phyloP scores from a whole-genome alignment of 2,329 filamentous ascomycete genomes.

The Trichophyton schoenleinii region DNA sequence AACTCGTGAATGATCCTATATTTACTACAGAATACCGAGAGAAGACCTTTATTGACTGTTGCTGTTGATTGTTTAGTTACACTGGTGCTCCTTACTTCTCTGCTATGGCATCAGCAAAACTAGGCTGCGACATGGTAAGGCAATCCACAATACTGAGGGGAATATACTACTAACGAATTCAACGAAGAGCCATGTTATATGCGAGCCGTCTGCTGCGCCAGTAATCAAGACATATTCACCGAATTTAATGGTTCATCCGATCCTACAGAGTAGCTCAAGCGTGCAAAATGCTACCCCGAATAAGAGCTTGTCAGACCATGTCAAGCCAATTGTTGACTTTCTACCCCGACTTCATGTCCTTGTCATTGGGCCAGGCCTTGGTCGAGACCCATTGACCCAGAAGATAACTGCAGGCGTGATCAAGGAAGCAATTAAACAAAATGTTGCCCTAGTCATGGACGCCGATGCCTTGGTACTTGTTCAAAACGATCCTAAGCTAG shows the following conservation, averaged over 20 bases:
- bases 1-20: neutral
- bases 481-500: constrained; percentile 59
- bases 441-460: constrained; percentile 74
- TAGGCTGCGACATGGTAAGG: constrained; percentile 41
- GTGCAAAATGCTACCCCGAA: constrained; percentile 18
- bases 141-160: too few species aligned
- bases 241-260: constrained; percentile 94
- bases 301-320: constrained; percentile 43
- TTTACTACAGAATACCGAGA: neutral
- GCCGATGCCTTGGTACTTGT: constrained; percentile 78
- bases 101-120: constrained; percentile 82
- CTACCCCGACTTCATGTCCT: constrained; percentile 79
- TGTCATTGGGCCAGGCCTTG: constrained; percentile 83
- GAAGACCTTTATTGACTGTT: neutral
- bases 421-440: constrained; percentile 56
- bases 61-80: constrained; percentile 41
- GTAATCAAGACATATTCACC: constrained; percentile 96
- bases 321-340: constrained; percentile 61
- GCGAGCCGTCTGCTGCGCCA: constrained; percentile 70
- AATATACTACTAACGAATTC: constrained; percentile 13
- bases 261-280: constrained; percentile 65
- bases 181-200: constrained; percentile 67
- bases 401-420: constrained; percentile 71
- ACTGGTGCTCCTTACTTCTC: constrained; percentile 97
- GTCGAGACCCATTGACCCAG: constrained; percentile 81